Evolutionary conservation across 2,329 filamentous ascomycete genomes (phyloP), one percentile per base, ranked within the genome.

Genomic region (Paecilomyces fulvus): DNA sequence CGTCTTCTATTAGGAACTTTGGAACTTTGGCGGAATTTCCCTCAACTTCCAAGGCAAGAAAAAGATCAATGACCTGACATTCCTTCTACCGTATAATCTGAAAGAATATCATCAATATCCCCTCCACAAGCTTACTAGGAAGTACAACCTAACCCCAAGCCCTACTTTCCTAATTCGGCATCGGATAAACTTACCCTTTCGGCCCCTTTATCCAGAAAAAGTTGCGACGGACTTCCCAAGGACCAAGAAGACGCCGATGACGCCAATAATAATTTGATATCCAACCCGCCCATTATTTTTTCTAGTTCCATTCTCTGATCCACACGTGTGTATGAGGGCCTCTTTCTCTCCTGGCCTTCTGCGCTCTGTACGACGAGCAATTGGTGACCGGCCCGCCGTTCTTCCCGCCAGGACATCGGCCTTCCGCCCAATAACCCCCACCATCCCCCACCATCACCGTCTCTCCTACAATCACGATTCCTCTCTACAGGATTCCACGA

Each of bases 251-350:
- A 43, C 14, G 37, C 37, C 37, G 37, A 43, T 43, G 37, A 43
- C 37, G 37, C 37, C 37, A 43, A 43, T 43, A 43, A 43, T 43
- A 21, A 21, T 21, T 43, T 43, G 37, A 43, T 8, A 43, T 17
- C 37, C 37, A 43, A 43, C 37, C 37, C 14, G 14, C n/a, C 37
- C 37, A 43, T 37, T n/a, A 7, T 43, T 43, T 17, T 43, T 43
- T 43, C 17, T 43, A 43, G 37, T 37, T 55, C 54, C 30, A 17
- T 50, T 46, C 12, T 28, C 30, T n/a, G 28, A 10, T 52, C 50
- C 17, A n/a, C n/a, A n/a, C 55, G 56, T 59, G 61, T 70, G 64
- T 63, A 72, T 72, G 70, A 65, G 63, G 66, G 63, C 56, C 60
- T 54, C 62, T 56, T 51, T 56, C 21, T 50, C 48, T 48, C 51